phyloP scores from a whole-genome alignment of 257 asterid species.

The Petrea volubilis region DNA sequence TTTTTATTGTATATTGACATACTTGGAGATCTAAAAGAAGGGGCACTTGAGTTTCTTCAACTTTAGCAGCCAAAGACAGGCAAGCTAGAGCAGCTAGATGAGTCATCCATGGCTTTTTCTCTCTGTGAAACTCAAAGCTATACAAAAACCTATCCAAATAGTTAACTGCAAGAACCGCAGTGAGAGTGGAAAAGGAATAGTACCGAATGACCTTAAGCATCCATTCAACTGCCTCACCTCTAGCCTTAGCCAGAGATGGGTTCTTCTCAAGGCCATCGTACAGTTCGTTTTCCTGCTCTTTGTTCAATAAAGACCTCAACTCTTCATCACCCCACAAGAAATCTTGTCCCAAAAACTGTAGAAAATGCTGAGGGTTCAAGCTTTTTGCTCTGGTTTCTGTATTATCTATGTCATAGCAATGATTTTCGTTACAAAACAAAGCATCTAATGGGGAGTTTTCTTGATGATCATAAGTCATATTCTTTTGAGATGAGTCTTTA shows the following conservation, averaged over 20 bases:
- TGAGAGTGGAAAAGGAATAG: slow-evolving; percentile 64
- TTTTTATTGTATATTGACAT: slow-evolving; percentile 21
- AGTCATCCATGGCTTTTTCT: slow-evolving; percentile 70
- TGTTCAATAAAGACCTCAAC: slow-evolving; percentile 36
- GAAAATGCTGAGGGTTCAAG: slow-evolving; percentile 9
- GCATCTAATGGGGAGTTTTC: slow-evolving; percentile 36
- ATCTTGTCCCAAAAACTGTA: slow-evolving; percentile 30
- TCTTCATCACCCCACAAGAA: slow-evolving; percentile 51
- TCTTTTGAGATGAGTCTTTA: slow-evolving; percentile 33
- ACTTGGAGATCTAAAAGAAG: slow-evolving; percentile 80
- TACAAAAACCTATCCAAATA: slow-evolving; percentile 64
- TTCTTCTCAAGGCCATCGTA: slow-evolving; percentile 9
- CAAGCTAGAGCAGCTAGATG: slow-evolving; percentile 84
- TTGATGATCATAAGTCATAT: slow-evolving; percentile 48
- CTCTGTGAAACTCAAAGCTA: slow-evolving; percentile 31
- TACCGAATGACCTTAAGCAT: slow-evolving; percentile 45
- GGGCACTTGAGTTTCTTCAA: slow-evolving; percentile 77
- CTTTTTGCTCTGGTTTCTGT: slow-evolving; percentile 1
- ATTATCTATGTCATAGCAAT: slow-evolving; percentile 27
- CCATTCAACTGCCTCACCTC: slow-evolving; percentile 70
- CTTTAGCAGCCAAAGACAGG: slow-evolving; percentile 83
- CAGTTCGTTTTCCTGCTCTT: slow-evolving; percentile 42
- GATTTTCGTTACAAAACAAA: slow-evolving; percentile 51
- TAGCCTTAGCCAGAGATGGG: slow-evolving; percentile 35
- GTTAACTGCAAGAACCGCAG: slow-evolving; percentile 77